These are phyloP conservation scores for Metschnikowia matae DNA, from an alignment of 805 yeast species.

Conservation along the genomic window DNA sequence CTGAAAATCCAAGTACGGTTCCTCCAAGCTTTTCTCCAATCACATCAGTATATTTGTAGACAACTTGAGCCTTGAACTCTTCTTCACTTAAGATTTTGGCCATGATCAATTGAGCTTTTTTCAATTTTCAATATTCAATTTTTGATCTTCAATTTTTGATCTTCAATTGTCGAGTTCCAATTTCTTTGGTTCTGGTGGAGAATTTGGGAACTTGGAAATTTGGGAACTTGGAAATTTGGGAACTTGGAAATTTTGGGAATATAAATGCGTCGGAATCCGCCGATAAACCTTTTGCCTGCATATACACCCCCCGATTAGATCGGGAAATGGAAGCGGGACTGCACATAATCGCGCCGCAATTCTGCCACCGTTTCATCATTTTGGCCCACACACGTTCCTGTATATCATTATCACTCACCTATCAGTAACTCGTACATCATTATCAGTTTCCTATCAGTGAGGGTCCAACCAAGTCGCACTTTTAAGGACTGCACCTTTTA, in stretches of 20 bases:
- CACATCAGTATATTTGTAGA: conserved; percentile 64
- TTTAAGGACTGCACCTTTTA: too few species aligned
- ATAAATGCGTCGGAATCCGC: not conserved
- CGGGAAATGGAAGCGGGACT: not conserved
- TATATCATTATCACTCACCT: not conserved
- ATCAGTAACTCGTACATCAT: not conserved
- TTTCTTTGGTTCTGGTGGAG: too few species aligned
- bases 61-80: conserved; percentile 45
- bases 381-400: not conserved
- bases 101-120: conserved; percentile 16
- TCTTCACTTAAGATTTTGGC: conserved; percentile 19
- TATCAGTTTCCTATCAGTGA: not conserved
- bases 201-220: too few species aligned
- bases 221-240: too few species aligned
- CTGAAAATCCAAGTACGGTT: conserved; percentile 60
- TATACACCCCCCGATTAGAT: not conserved
- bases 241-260: not conserved
- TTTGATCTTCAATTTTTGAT: too few species aligned
- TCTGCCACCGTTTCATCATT: not conserved
- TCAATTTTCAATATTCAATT: too few species aligned
- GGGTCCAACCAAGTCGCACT: too few species aligned
- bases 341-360: not conserved
- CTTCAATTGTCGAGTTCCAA: too few species aligned
- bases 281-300: not conserved
- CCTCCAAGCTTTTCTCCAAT: conserved; percentile 86